Conservation (phyloP, 768 basidiomycete genomes). For the Fomitopsis serialis region DNA sequence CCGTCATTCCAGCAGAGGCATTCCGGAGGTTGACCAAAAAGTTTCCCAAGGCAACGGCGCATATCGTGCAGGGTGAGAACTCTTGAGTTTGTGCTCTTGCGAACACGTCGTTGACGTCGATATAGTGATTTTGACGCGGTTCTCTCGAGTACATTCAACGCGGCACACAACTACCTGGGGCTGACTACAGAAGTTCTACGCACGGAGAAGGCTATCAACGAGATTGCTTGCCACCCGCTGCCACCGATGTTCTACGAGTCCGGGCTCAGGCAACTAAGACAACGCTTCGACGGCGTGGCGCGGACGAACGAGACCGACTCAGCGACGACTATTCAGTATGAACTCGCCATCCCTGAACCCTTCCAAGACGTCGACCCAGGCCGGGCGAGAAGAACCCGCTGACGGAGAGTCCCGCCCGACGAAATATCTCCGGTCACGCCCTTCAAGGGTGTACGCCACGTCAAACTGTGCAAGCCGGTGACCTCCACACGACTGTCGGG, state of each 20-base stretch:
- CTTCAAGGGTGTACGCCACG: slow-evolving; percentile 33
- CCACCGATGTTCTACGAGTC: slow-evolving; percentile 89
- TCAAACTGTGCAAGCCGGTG: slow-evolving; percentile 69
- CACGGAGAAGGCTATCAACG: slow-evolving; percentile 96
- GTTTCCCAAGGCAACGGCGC: slow-evolving; percentile 94
- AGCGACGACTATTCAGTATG: slow-evolving; percentile 51
- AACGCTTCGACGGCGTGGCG: slow-evolving; percentile 70
- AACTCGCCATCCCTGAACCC: slow-evolving; percentile 19
- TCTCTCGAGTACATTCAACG: slow-evolving; percentile 95
- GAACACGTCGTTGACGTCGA: slow-evolving; percentile 4
- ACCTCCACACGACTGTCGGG: slow-evolving; percentile 58
- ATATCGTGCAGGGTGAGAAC: slow-evolving; percentile 81
- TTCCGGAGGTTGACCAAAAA: slow-evolving; percentile 92
- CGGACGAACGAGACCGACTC: slow-evolving; percentile 36
- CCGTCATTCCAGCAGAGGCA: slow-evolving; percentile 98
- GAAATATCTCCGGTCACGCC: slow-evolving; percentile 17
- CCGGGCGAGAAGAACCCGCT: slow-evolving; percentile 18
- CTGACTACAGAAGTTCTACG: slow-evolving; percentile 92
- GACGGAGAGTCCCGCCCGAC: slow-evolving; percentile 18
- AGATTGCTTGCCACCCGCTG: slow-evolving; percentile 93
- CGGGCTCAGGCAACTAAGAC: slow-evolving; percentile 83
- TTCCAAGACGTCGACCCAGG: slow-evolving; percentile 6
- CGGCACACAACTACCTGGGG: slow-evolving; percentile 94
- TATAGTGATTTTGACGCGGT: slow-evolving; percentile 87
- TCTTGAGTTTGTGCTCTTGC: not conserved